Base-by-base conservation (phyloP, 805 yeast genomes). In the Huiozyma sinensis region DNA sequence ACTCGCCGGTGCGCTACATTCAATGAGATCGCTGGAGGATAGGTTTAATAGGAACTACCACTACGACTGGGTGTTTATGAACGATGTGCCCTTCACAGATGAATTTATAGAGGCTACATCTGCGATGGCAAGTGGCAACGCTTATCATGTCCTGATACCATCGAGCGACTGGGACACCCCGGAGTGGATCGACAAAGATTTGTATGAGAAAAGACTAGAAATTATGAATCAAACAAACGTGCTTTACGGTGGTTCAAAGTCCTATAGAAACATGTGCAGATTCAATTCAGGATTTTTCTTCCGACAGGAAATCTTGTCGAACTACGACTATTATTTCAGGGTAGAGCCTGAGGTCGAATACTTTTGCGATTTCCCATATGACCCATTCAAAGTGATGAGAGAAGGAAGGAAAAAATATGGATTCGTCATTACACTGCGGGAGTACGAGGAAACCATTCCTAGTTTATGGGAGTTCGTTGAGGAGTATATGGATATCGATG, bases 301-400 rank as follows among this genome's bases (percentile, higher is more conserved):
- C 68, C 76, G 83, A 58, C 95, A 88, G 57, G 77, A 78, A 45
- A 59, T 87, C 38, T 65, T 89, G 53, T 61, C 68, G 38, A 70
- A 81, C 32, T 92, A 84, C 66, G 90, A 87, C 48, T 92, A 81
- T 71, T 90, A 90, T 66, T 89, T 95, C 78, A 73, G 98, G 50
- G 95, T 90, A 9, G 98, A 90, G 62, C 98, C 98, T 0, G 87
- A 81, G 50, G 88, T 89, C 41, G 79, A 84, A 56, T 83, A 84
- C 61, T 83, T 71, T 61, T 92, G 97, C 65, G 97, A 92, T 65
- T 77, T 84, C 54, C 61, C 63, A 4, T 81, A 80, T 67, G 98
- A 90, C 62, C 89, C 96, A 10, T 90, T 90, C 68, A 73, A 76
- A 55, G 74, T 81, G 49, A 74, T 90, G 83, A 72, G 86, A 52